Base-by-base conservation (phyloP, 805 yeast species). In the Yarrowia hollandica region DNA sequence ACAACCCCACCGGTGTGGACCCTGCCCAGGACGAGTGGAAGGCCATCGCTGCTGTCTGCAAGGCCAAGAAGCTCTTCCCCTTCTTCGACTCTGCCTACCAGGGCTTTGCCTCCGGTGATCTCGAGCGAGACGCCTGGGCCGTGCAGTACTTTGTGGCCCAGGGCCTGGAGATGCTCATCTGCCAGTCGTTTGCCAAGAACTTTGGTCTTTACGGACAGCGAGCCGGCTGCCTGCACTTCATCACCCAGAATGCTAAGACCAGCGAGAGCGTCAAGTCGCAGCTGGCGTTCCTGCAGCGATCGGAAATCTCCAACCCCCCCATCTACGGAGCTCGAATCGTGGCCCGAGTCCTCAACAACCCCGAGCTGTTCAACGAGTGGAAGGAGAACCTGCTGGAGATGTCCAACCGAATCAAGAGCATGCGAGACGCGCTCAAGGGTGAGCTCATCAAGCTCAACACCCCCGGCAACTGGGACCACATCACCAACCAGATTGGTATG, bases 181-280 rank as follows among this genome's bases (percentile, higher is more conserved):
- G 96, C 70, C 98, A 91, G 74, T 88, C 96, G 5, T 91, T 91
- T 75, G 96, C 97, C 61, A 91, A 91, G 72, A 91, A 91, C 74
- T 85, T 89, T 83, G 98, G 98, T 34, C 82, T 91, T 67, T 91
- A 91, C 72, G 97, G 97, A 68, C 97, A 92, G 77, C 83, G 98
- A 70, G 88, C 88, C 39, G 97, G 97, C 7, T 88, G 96, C 11
- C 76, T 90, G 64, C 82, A 86, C 54, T 74, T 80, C 26, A 74
- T 81, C 23, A 78, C 80, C 39, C 81, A 77, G 14, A 70, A 78
- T 60, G 75, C 70, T 63, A 79, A 77, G 67, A 77, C 71, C 62
- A 69, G 66, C 61, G 79, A 79, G 62, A 74, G 72, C 22, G 80
- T 84, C 66, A 90, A 78, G 74, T 88, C 94, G 5, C 96, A 89